These are phyloP conservation scores for Takakia lepidozioides DNA, from an alignment of 225 moss, liverwort and hornwort genomes.

Conservation along the genomic window DNA sequence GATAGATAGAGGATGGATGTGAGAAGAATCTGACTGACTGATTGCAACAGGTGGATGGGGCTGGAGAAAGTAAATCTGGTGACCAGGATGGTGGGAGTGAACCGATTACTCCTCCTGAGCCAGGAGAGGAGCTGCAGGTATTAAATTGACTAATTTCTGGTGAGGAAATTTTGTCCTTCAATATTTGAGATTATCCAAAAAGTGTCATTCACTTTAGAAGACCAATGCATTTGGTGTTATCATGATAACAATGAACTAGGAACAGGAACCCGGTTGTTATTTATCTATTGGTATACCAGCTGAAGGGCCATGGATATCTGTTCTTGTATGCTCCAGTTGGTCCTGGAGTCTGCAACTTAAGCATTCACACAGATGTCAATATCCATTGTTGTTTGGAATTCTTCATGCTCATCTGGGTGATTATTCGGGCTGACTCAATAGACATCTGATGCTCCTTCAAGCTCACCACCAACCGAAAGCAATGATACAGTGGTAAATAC, in stretches of 20 bases:
- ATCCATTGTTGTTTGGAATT: background rate
- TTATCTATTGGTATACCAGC: too few relatives aligned
- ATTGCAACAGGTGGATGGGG: conserved; percentile 39
- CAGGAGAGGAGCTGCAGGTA: conserved; percentile 27
- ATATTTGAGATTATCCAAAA: background rate
- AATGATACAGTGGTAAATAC: conserved; percentile 40
- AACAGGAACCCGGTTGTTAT: too few relatives aligned
- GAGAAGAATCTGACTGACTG: too few relatives aligned
- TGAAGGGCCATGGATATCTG: too few relatives aligned
- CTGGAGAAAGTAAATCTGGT: conserved; percentile 40
- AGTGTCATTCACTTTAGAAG: background rate
- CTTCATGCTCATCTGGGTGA: too few relatives aligned
- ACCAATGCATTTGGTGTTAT: too few relatives aligned
- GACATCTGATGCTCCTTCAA: background rate
- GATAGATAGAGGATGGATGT: too few relatives aligned
- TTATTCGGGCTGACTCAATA: background rate
- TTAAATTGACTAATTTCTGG: background rate
- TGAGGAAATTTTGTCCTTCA: background rate
- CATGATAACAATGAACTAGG: too few relatives aligned
- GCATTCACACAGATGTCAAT: background rate
- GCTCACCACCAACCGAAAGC: conserved; percentile 5
- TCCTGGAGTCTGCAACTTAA: background rate
- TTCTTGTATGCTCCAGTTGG: background rate
- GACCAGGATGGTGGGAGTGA: conserved; percentile 18
- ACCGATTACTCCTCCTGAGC: conserved; percentile 8